Percentiles rank a stretch among this genome's conserved stretches.
Evolutionary conservation across 2,329 filamentous ascomycete genomes (phyloP).

Genomic region (Hysterium pulicare): DNA sequence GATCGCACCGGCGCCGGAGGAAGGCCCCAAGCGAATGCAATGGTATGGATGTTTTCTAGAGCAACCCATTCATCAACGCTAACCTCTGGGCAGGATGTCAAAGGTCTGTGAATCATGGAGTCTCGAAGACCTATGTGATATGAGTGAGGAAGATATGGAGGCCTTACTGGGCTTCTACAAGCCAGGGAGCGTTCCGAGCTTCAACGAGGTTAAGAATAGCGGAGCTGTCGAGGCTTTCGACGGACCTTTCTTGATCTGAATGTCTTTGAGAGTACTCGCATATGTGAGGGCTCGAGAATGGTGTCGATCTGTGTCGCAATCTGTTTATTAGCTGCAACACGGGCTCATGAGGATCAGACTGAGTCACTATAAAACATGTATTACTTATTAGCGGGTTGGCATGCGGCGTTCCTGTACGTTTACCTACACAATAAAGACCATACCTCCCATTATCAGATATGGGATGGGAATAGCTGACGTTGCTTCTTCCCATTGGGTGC

Average conservation of each 20-base stretch:
- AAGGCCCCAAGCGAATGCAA: conserved; percentile 84
- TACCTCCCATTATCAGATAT: no score
- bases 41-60: conserved; percentile 54
- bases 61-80: background rate
- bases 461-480: no score
- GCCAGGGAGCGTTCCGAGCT: conserved; percentile 42
- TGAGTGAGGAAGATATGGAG: conserved; percentile 80
- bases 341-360: no score
- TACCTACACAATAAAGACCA: no score
- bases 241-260: conserved; percentile 43
- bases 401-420: no score
- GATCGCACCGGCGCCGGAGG: conserved; percentile 67
- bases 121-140: conserved; percentile 77
- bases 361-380: no score
- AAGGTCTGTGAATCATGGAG: conserved; percentile 84
- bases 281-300: no score
- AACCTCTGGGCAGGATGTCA: conserved; percentile 66
- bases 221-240: conserved; percentile 44
- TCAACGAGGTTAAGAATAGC: conserved; percentile 40
- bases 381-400: no score
- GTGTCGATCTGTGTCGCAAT: no score
- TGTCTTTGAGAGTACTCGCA: conserved; percentile 1
- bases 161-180: conserved; percentile 73
- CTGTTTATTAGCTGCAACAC: no score
- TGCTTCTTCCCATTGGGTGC: no score